These are phyloP conservation scores for Phytophthora citrophthora DNA, from an alignment of 352 stramenopile genomes.

Conservation along the genomic window DNA sequence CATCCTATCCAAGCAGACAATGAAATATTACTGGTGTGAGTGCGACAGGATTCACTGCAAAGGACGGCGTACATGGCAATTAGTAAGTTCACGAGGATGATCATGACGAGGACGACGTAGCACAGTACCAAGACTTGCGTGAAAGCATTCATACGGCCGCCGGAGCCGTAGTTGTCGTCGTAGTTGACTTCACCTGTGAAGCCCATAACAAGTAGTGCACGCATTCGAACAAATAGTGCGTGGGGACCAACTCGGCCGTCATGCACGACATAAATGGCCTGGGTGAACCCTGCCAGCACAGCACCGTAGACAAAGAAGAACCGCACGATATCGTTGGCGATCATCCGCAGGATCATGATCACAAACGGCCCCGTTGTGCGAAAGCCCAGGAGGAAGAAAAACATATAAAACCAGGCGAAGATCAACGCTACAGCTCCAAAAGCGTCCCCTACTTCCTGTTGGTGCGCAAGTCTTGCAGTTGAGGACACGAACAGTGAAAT, in stretches of 20 bases:
- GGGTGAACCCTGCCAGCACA: slow-evolving; percentile 60
- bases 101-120: slow-evolving; percentile 73
- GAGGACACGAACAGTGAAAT: slow-evolving; percentile 43
- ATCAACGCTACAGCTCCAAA: slow-evolving; percentile 51
- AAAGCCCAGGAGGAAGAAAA: slow-evolving; percentile 76
- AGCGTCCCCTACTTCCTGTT: slow-evolving; percentile 48
- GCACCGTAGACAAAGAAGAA: slow-evolving; percentile 67
- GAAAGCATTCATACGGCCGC: slow-evolving; percentile 50
- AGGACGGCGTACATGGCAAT: slow-evolving; percentile 58
- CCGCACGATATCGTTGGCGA: slow-evolving; percentile 60
- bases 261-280: slow-evolving; percentile 62
- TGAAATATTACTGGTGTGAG: not conserved
- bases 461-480: slow-evolving; percentile 20
- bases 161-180: slow-evolving; percentile 56
- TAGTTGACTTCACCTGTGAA: slow-evolving; percentile 73
- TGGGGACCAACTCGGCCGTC: slow-evolving; percentile 42
- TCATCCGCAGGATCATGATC: slow-evolving; percentile 74
- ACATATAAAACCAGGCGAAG: slow-evolving; percentile 67
- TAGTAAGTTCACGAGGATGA: slow-evolving; percentile 69
- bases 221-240: slow-evolving; percentile 47
- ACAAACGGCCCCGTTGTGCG: slow-evolving; percentile 68
- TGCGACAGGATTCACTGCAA: not conserved
- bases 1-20: slow-evolving; percentile 43
- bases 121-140: slow-evolving; percentile 59
- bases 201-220: slow-evolving; percentile 56